These are phyloP conservation scores for Hypericum androsaemum DNA, from an alignment of 345 rosid species.

Conservation along the genomic window DNA sequence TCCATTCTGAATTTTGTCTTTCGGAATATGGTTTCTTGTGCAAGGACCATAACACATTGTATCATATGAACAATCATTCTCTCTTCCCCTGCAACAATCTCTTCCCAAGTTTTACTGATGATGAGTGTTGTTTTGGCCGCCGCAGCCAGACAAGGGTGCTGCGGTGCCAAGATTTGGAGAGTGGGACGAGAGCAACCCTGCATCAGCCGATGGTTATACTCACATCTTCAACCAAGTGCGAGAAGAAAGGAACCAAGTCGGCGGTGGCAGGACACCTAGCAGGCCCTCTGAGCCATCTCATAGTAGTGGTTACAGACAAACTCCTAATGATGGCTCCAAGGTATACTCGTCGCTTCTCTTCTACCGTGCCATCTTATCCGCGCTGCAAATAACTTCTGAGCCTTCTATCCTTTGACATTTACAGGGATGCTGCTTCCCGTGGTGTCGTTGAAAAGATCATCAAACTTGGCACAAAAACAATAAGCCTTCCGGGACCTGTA, in stretches of 20 bases:
- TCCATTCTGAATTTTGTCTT: no score
- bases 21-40: no score
- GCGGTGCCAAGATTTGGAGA: slow-evolving; percentile 89
- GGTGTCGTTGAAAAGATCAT: slow-evolving; percentile 43
- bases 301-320: slow-evolving; percentile 8
- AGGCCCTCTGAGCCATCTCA: slow-evolving; percentile 35
- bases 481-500: slow-evolving; percentile 18
- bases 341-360: slow-evolving; percentile 22
- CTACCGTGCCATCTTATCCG: background rate
- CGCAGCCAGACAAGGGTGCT: slow-evolving; percentile 6
- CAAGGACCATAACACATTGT: no score
- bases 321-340: slow-evolving; percentile 23
- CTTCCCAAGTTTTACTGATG: no score
- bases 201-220: slow-evolving; percentile 80
- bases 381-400: background rate
- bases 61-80: no score
- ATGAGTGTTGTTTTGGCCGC: no score
- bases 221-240: slow-evolving; percentile 79
- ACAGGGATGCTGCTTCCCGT: slow-evolving; percentile 62
- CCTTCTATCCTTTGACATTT: slow-evolving; percentile 4
- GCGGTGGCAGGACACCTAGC: slow-evolving; percentile 34
- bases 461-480: slow-evolving; percentile 6
- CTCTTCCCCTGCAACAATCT: no score
- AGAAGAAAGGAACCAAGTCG: slow-evolving; percentile 49
- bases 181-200: slow-evolving; percentile 78